Percentiles rank a stretch among this genome's conserved stretches.
Evolutionary conservation across 345 rosid genomes (phyloP).

Genomic region (Populus deltoides): DNA sequence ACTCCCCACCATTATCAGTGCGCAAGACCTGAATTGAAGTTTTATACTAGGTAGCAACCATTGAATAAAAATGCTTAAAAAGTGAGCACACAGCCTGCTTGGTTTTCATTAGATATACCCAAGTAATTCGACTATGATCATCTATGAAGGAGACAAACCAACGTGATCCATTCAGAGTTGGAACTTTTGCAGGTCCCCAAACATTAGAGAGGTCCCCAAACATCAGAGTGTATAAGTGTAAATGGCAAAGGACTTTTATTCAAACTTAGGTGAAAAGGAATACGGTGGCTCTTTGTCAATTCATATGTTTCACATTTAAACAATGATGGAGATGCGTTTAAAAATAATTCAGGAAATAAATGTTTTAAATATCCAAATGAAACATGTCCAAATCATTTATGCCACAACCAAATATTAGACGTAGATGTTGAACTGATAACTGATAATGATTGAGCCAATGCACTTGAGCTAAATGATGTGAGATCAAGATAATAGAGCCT

Average conservation of each 20-base stretch:
- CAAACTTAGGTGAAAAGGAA: neutral
- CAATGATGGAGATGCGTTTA: neutral
- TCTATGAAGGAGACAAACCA: neutral
- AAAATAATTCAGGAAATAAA: neutral
- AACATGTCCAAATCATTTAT: neutral
- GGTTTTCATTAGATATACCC: neutral
- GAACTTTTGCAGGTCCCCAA: neutral
- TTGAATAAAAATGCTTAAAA: neutral
- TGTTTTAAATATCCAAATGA: slow-evolving; percentile 8
- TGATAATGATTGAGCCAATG: neutral
- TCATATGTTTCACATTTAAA: neutral
- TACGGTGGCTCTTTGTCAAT: slow-evolving; percentile 1
- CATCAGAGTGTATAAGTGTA: neutral
- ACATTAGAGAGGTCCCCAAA: neutral
- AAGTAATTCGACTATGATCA: neutral
- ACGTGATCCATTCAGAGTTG: neutral
- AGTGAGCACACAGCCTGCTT: neutral
- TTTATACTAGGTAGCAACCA: neutral
- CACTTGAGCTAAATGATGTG: neutral
- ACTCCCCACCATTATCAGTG: neutral
- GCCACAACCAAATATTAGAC: neutral
- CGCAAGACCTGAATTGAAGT: neutral
- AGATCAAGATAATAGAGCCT: slow-evolving; percentile 6
- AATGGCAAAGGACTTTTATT: neutral
- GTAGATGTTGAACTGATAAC: neutral